These are phyloP conservation scores for Apocynum venetum DNA, from an alignment of 257 asterid genomes.

Conservation along the genomic window DNA sequence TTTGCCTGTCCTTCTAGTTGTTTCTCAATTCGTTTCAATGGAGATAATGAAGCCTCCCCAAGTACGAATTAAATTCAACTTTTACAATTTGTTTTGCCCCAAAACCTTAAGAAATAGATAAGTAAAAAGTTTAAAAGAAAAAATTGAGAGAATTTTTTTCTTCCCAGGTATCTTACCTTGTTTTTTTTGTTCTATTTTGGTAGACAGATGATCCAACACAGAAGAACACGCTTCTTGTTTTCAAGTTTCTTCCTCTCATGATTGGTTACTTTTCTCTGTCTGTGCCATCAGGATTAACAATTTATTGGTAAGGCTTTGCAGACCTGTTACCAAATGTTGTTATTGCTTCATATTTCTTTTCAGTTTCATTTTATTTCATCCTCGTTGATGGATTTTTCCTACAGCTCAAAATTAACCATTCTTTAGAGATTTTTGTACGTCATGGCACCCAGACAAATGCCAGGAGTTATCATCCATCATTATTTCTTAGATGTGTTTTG, in stretches of 20 bases:
- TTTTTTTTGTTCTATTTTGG: conserved; percentile 33
- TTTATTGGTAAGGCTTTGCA: conserved; percentile 65
- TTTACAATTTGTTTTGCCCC: conserved; percentile 11
- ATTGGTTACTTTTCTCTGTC: conserved; percentile 98
- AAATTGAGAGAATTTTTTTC: neutral
- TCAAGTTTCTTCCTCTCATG: conserved; percentile 98
- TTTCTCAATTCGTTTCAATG: conserved; percentile 89
- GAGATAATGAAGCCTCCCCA: conserved; percentile 99
- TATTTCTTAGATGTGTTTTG: neutral
- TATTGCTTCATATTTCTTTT: neutral
- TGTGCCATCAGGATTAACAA: conserved; percentile 97
- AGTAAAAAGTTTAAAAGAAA: no score
- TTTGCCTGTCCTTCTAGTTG: conserved; percentile 83
- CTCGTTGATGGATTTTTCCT: neutral
- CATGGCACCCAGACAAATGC: neutral
- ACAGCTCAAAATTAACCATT: neutral
- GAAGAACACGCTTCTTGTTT: conserved; percentile 87
- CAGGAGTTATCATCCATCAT: neutral
- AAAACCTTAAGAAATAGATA: no score
- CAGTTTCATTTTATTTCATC: neutral
- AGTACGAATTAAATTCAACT: conserved; percentile 41
- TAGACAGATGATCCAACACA: conserved; percentile 98
- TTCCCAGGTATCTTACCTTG: conserved; percentile 15
- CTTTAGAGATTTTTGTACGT: neutral
- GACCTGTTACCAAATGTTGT: neutral